A percentile compares a stretch with the other conserved stretches of the same genome.
These are phyloP conservation scores for Eucalyptus brandiana DNA, from an alignment of 345 rosid genomes.

Conservation along the genomic window DNA sequence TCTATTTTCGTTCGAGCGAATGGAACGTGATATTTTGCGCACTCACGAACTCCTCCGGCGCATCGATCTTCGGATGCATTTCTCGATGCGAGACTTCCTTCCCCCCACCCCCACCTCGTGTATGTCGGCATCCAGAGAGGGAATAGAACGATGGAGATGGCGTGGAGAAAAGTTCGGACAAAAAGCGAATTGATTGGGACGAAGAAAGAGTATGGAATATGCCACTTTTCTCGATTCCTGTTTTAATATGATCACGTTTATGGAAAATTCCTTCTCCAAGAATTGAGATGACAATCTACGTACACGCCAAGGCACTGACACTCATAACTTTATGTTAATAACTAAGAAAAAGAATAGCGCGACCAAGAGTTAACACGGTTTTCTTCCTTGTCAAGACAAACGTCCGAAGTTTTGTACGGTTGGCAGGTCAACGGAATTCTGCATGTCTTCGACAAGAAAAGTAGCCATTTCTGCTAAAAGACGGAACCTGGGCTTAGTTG, in stretches of 20 bases:
- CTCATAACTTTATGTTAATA: not conserved
- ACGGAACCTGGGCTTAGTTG: not conserved
- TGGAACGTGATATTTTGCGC: not conserved
- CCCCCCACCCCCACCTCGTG: not conserved
- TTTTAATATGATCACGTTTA: not conserved
- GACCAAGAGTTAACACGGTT: not conserved
- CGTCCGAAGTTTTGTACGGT: not conserved
- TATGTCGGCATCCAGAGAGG: not conserved
- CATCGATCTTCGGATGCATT: not conserved
- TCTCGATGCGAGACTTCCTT: not conserved
- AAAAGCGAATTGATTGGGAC: not conserved
- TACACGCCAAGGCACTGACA: not conserved
- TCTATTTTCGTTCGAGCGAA: not conserved
- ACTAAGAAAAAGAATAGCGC: not conserved
- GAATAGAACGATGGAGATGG: not conserved
- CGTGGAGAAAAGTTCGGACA: not conserved
- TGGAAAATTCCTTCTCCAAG: not conserved
- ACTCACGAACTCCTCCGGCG: not conserved
- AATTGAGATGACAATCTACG: not conserved
- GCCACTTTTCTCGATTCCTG: not conserved
- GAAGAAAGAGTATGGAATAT: not conserved
- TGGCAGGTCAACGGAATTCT: not conserved
- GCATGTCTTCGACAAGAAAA: not conserved
- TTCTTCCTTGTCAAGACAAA: not conserved
- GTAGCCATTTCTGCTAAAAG: not conserved